Conservation (phyloP, 2,329 filamentous ascomycete species). For the Laburnicola sp. region DNA sequence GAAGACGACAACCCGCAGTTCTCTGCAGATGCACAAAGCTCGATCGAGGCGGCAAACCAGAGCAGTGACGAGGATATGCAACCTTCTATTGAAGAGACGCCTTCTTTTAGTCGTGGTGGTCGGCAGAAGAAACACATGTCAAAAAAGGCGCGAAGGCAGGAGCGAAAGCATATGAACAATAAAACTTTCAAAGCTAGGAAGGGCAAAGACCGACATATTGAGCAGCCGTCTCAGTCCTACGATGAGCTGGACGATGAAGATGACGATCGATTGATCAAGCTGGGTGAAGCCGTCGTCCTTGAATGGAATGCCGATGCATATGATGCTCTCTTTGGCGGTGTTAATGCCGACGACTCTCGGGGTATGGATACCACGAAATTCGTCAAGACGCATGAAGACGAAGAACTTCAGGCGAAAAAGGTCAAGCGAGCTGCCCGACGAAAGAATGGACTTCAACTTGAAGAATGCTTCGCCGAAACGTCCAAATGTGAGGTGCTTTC, state of each 20-base stretch:
- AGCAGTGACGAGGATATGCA: slow-evolving; percentile 45
- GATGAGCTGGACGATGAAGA: slow-evolving; percentile 45
- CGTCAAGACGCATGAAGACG: slow-evolving; percentile 58
- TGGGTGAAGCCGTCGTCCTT: slow-evolving; percentile 82
- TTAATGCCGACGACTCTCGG: slow-evolving; percentile 53
- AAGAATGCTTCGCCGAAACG: slow-evolving; percentile 92
- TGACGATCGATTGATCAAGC: slow-evolving; percentile 69
- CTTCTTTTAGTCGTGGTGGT: slow-evolving; percentile 28
- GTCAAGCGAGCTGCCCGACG: slow-evolving; percentile 65
- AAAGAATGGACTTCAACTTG: slow-evolving; percentile 77
- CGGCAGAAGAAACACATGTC: slow-evolving; percentile 39
- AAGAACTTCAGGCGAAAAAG: slow-evolving; percentile 66
- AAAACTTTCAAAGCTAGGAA: slow-evolving; percentile 41
- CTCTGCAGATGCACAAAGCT: slow-evolving; percentile 29
- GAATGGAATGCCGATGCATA: slow-evolving; percentile 78
- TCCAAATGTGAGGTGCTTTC: slow-evolving; percentile 92
- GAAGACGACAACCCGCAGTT: slow-evolving; percentile 39
- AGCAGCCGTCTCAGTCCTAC: slow-evolving; percentile 34
- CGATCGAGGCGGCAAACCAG: slow-evolving; percentile 35
- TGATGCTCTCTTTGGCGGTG: slow-evolving; percentile 66
- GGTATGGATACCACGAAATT: slow-evolving; percentile 64
- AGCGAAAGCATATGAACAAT: slow-evolving; percentile 37
- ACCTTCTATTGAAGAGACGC: slow-evolving; percentile 27
- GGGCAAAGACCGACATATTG: slow-evolving; percentile 26
- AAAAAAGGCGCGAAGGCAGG: slow-evolving; percentile 37